Percentiles rank a stretch among this genome's conserved stretches.
Evolutionary conservation across 352 stramenopile species (phyloP).

Genomic region (Globisporangium paroecandrum): DNA sequence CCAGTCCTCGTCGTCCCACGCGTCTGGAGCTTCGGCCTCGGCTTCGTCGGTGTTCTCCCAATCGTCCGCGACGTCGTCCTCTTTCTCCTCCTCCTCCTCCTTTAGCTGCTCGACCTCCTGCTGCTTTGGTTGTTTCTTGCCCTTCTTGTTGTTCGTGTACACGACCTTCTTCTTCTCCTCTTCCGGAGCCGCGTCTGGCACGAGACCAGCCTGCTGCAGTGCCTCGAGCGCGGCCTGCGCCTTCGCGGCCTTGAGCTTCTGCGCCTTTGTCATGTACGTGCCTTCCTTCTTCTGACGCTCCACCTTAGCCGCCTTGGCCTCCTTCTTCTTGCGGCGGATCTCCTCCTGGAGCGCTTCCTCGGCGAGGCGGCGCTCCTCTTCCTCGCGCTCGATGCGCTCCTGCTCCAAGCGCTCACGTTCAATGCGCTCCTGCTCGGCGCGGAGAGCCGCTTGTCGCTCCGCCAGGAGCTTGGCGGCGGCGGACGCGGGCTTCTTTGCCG

Average conservation of each 20-base stretch:
- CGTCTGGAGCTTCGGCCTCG: conserved; percentile 61
- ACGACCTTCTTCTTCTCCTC: conserved; percentile 93
- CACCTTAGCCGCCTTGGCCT: conserved; percentile 82
- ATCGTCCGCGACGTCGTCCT: conserved; percentile 70
- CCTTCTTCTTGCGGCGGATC: conserved; percentile 75
- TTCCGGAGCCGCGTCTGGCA: conserved; percentile 42
- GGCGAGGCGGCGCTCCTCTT: conserved; percentile 49
- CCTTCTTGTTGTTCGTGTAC: conserved; percentile 87
- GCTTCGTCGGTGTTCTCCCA: conserved; percentile 56
- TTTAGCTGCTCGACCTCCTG: conserved; percentile 31
- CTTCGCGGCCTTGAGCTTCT: conserved; percentile 92
- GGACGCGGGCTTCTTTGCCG: conserved; percentile 69
- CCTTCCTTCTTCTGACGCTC: conserved; percentile 95
- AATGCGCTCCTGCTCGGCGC: conserved; percentile 67
- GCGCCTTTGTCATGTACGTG: conserved; percentile 99
- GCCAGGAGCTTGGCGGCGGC: conserved; percentile 65
- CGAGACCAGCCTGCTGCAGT: conserved; percentile 91
- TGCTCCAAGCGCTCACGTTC: conserved; percentile 74
- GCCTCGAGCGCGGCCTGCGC: conserved; percentile 88
- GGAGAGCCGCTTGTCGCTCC: conserved; percentile 71
- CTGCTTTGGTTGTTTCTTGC: conserved; percentile 40
- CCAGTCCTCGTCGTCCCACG: conserved; percentile 85
- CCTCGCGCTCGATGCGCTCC: conserved; percentile 61
- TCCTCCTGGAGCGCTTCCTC: conserved; percentile 58
- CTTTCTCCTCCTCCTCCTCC: conserved; percentile 21